Conservation (phyloP, 2,329 filamentous ascomycete species). For the Neonectria punicea region DNA sequence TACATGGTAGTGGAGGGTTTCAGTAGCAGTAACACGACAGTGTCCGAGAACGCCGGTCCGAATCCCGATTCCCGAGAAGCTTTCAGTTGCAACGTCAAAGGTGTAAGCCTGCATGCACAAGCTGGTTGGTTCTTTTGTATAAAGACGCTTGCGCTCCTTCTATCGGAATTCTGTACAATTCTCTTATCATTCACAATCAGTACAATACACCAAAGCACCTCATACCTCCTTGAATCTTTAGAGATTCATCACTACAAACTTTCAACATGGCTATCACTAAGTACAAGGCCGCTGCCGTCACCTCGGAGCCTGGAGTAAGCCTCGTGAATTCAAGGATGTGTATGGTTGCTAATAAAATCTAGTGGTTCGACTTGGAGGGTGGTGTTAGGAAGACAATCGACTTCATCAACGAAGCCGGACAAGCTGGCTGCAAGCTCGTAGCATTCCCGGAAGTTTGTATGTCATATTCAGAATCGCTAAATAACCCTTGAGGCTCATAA, state of each 20-base stretch:
- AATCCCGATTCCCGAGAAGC: slow-evolving; percentile 1
- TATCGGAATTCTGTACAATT: not conserved
- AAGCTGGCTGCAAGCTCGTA: slow-evolving; percentile 64
- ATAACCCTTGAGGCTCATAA: not conserved
- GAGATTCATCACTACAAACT: slow-evolving; percentile 3
- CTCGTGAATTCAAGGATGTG: not conserved
- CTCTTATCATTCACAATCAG: slow-evolving; percentile 5
- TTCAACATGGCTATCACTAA: slow-evolving; percentile 19
- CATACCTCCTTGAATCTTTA: not conserved
- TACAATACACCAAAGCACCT: not conserved
- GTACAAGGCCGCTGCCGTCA: slow-evolving; percentile 22
- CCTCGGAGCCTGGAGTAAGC: slow-evolving; percentile 18
- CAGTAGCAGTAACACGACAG: not conserved
- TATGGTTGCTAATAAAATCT: not conserved
- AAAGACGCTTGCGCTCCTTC: not conserved
- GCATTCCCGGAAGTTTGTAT: slow-evolving; percentile 62
- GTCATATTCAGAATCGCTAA: not conserved
- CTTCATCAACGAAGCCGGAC: slow-evolving; percentile 65
- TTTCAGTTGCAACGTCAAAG: not conserved
- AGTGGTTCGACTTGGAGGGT: slow-evolving; percentile 61
- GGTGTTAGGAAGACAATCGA: slow-evolving; percentile 66
- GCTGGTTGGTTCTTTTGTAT: not conserved
- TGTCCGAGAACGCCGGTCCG: slow-evolving; percentile 7
- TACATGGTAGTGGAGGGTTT: slow-evolving; percentile 1
- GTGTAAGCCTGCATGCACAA: not conserved